A percentile compares a stretch with the other conserved stretches of the same genome.
Evolutionary conservation across 768 basidiomycete species (phyloP).

Genomic region (Psilocybe cubensis): DNA sequence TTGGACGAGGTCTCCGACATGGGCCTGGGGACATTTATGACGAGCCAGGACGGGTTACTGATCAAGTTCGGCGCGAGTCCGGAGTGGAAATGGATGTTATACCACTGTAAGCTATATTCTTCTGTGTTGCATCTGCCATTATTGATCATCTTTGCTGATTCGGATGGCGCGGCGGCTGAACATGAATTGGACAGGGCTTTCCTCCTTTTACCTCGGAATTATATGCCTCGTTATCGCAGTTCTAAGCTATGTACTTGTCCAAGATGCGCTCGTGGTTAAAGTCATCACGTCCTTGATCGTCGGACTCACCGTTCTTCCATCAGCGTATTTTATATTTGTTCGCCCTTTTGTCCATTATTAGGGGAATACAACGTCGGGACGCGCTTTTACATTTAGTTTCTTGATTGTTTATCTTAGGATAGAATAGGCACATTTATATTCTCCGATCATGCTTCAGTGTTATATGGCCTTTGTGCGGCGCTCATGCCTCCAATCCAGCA

Average conservation of each 20-base stretch:
- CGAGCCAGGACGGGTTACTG: slow-evolving; percentile 2
- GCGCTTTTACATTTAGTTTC: no score
- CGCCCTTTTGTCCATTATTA: not conserved
- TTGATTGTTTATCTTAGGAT: no score
- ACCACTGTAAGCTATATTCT: slow-evolving; percentile 7
- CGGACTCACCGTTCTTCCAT: slow-evolving; percentile 5
- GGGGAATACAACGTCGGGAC: not conserved
- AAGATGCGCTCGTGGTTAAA: not conserved
- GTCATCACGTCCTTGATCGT: slow-evolving; percentile 1
- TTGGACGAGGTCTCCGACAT: not conserved
- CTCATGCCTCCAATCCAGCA: slow-evolving; percentile 17
- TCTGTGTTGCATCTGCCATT: not conserved
- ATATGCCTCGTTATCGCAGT: slow-evolving; percentile 5
- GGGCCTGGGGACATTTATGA: not conserved
- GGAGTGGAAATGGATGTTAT: slow-evolving; percentile 10
- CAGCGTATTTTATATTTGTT: slow-evolving; percentile 1
- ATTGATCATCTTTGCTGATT: not conserved
- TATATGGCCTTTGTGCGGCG: no score
- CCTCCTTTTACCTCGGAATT: slow-evolving; percentile 12
- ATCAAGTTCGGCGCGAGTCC: slow-evolving; percentile 11
- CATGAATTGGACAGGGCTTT: not conserved
- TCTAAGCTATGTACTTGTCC: slow-evolving; percentile 4
- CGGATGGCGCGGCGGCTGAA: no score
- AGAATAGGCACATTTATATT: no score
- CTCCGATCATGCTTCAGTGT: no score